These are phyloP conservation scores for Cymodocea nodosa DNA, from an alignment of 116 monocot species.

Conservation along the genomic window DNA sequence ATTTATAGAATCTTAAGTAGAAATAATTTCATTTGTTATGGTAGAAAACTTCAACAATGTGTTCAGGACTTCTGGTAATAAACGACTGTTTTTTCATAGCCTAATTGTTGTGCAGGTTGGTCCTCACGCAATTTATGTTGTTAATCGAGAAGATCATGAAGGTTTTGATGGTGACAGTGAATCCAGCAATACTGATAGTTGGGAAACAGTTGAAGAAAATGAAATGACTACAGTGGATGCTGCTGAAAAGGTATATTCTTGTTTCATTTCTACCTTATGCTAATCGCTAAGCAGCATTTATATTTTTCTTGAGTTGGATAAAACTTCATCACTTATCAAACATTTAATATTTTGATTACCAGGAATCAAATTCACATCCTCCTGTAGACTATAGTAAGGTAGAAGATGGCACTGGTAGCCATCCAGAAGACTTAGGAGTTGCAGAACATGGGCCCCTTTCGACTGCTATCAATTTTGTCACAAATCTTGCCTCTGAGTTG, in stretches of 20 bases:
- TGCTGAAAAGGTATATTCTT: slow-evolving; percentile 38
- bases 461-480: slow-evolving; percentile 58
- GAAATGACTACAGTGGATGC: slow-evolving; percentile 32
- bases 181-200: slow-evolving; percentile 66
- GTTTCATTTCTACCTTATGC: neutral
- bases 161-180: slow-evolving; percentile 61
- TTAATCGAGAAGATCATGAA: slow-evolving; percentile 67
- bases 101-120: slow-evolving; percentile 46
- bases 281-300: neutral
- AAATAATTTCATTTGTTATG: neutral
- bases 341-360: slow-evolving; percentile 6
- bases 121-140: slow-evolving; percentile 88
- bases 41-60: too few species aligned
- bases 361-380: slow-evolving; percentile 29
- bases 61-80: neutral
- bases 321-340: slow-evolving; percentile 3
- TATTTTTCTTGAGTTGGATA: neutral
- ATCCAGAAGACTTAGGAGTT: slow-evolving; percentile 18
- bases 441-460: slow-evolving; percentile 44
- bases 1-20: neutral
- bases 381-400: slow-evolving; percentile 6
- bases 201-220: slow-evolving; percentile 90
- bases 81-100: neutral
- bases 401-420: slow-evolving; percentile 11
- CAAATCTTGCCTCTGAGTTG: slow-evolving; percentile 64